These are phyloP conservation scores for Zizania latifolia DNA, from an alignment of 176 grass and related monocot genomes.

Conservation along the genomic window DNA sequence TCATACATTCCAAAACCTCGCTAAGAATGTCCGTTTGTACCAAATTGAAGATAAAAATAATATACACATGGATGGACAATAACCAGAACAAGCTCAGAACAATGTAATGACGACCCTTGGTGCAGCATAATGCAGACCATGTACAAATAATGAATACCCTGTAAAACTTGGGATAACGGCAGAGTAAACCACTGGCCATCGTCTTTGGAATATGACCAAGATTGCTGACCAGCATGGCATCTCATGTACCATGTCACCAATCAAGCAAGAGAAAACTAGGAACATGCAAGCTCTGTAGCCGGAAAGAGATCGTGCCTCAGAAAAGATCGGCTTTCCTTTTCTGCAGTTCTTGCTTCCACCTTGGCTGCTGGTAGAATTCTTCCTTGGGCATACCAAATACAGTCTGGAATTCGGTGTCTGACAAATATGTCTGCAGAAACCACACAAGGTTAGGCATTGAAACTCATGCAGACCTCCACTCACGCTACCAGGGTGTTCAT, in stretches of 20 bases:
- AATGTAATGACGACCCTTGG: constrained; percentile 15
- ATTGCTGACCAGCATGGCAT: background rate
- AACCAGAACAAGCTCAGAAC: constrained; percentile 16
- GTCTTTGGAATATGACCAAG: constrained; percentile 16
- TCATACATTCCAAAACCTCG: constrained; percentile 28
- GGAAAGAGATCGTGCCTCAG: constrained; percentile 20
- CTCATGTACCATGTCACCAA: constrained; percentile 7
- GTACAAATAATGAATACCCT: constrained; percentile 54
- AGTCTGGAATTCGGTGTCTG: constrained; percentile 67
- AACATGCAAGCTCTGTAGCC: background rate
- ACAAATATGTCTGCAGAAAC: constrained; percentile 79
- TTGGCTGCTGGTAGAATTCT: constrained; percentile 81
- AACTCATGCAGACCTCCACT: background rate
- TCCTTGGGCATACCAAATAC: constrained; percentile 66
- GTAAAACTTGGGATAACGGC: constrained; percentile 20
- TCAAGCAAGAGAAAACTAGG: constrained; percentile 7
- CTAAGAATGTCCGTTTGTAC: constrained; percentile 17
- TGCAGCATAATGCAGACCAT: constrained; percentile 35
- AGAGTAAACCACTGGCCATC: background rate
- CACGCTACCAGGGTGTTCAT: background rate
- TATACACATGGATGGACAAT: constrained; percentile 5
- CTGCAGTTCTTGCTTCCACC: constrained; percentile 96
- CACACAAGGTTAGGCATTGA: constrained; percentile 9
- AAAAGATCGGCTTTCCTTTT: constrained; percentile 91
- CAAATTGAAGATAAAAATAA: constrained; percentile 13